These are phyloP conservation scores for Plasmopara muralis DNA, from an alignment of 352 stramenopile genomes.

Conservation along the genomic window DNA sequence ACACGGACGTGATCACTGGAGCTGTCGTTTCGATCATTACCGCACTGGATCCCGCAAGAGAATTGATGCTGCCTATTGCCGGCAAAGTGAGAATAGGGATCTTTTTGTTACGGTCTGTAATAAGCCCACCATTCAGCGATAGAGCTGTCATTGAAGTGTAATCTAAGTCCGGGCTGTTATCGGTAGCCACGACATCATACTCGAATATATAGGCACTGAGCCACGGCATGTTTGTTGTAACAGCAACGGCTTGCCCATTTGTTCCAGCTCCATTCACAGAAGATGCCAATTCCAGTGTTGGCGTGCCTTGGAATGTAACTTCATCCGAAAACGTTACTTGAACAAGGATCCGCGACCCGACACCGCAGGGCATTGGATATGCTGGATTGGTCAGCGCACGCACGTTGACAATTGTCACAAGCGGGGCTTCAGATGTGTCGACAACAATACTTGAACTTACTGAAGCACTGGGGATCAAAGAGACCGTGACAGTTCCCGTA, in stretches of 20 bases:
- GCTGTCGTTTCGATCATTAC: conserved; percentile 68
- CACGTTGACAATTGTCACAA: conserved; percentile 42
- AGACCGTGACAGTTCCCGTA: conserved; percentile 41
- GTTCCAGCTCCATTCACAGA: conserved; percentile 21
- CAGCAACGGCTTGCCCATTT: conserved; percentile 50
- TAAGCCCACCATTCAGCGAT: conserved; percentile 41
- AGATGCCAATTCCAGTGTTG: conserved; percentile 45
- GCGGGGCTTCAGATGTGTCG: conserved; percentile 42
- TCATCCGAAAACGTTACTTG: conserved; percentile 78
- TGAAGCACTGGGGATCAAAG: conserved; percentile 54
- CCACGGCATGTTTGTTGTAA: conserved; percentile 47
- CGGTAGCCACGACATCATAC: conserved; percentile 55
- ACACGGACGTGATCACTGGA: conserved; percentile 51
- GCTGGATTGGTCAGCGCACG: conserved; percentile 30
- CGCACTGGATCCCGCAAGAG: conserved; percentile 40
- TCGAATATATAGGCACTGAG: conserved; percentile 50
- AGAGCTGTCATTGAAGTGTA: conserved; percentile 57
- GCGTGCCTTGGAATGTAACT: conserved; percentile 47
- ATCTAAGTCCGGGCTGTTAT: conserved; percentile 47
- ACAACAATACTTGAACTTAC: conserved; percentile 56
- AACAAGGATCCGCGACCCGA: conserved; percentile 51
- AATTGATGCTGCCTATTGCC: conserved; percentile 28
- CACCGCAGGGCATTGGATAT: conserved; percentile 53
- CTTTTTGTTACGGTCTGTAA: conserved; percentile 64
- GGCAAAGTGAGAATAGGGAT: conserved; percentile 51